These are phyloP conservation scores for Penicillium daleae DNA, from an alignment of 495 filamentous ascomycete species.

Conservation along the genomic window DNA sequence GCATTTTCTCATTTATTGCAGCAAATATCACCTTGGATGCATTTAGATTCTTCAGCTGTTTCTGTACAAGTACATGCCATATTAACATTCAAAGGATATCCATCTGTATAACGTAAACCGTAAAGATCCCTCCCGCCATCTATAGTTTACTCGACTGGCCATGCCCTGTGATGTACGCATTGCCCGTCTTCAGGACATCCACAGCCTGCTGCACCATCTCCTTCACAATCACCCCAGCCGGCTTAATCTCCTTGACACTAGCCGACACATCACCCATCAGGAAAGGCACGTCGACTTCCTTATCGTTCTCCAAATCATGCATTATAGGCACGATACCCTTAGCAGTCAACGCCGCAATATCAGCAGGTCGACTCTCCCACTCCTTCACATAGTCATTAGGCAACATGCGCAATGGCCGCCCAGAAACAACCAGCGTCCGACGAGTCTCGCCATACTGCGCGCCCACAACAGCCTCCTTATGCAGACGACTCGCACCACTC, in stretches of 20 bases:
- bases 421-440: slow-evolving; percentile 76
- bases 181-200: slow-evolving; percentile 58
- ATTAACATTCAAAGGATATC: slow-evolving; percentile 26
- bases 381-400: slow-evolving; percentile 78
- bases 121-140: neutral
- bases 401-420: slow-evolving; percentile 76
- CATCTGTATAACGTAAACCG: neutral
- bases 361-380: slow-evolving; percentile 76
- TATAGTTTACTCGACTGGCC: slow-evolving; percentile 42
- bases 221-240: slow-evolving; percentile 77
- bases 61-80: slow-evolving; percentile 46
- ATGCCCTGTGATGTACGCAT: slow-evolving; percentile 37
- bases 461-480: slow-evolving; percentile 79
- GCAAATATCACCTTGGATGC: slow-evolving; percentile 18
- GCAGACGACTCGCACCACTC: slow-evolving; percentile 74
- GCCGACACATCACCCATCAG: slow-evolving; percentile 95
- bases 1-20: slow-evolving; percentile 1
- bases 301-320: slow-evolving; percentile 75
- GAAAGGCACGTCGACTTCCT: slow-evolving; percentile 80
- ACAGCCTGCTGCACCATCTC: slow-evolving; percentile 87
- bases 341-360: slow-evolving; percentile 71
- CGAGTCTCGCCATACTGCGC: slow-evolving; percentile 76
- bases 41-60: slow-evolving; percentile 27
- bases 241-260: slow-evolving; percentile 70
- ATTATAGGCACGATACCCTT: slow-evolving; percentile 77